Percentiles rank a stretch among this genome's conserved stretches.
Conservation (phyloP, 257 asterid species). For the Anisodus tanguticus region DNA sequence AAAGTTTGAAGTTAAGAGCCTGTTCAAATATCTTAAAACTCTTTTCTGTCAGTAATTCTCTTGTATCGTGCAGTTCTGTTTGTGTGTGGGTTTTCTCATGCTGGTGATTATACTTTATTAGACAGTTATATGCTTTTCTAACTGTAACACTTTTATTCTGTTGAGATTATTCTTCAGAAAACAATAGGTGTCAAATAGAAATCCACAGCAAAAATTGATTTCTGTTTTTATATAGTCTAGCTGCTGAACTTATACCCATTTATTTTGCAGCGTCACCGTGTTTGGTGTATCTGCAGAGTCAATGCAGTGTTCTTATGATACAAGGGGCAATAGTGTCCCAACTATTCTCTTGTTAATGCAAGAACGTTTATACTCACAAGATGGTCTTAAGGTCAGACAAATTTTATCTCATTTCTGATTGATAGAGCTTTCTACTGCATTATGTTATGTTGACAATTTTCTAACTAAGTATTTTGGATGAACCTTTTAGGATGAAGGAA, state of each 20-base stretch:
- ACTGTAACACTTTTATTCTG: not conserved
- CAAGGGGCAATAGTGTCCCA: conserved; percentile 96
- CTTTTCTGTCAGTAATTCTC: not conserved
- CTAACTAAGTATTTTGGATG: conserved; percentile 29
- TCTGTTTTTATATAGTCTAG: not conserved
- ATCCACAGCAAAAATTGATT: not conserved
- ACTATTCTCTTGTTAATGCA: conserved; percentile 89
- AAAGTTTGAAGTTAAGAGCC: not conserved
- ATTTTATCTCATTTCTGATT: not conserved
- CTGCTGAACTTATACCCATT: conserved; percentile 24
- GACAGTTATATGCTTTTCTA: not conserved
- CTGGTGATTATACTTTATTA: not conserved
- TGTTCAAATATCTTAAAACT: not conserved
- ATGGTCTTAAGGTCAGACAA: conserved; percentile 72
- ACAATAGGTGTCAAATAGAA: conserved; percentile 20
- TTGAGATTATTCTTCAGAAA: conserved; percentile 14
- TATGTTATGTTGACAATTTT: not conserved
- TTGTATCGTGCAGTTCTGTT: not conserved
- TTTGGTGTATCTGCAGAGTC: conserved; percentile 97
- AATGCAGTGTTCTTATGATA: conserved; percentile 93
- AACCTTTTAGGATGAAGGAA: conserved; percentile 82
- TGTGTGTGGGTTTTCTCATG: not conserved
- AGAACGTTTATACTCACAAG: conserved; percentile 74
- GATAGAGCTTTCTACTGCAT: not conserved
- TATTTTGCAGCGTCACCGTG: conserved; percentile 73